Percentiles rank a stretch among this genome's conserved stretches.
phyloP scores from a whole-genome alignment of 2,329 filamentous ascomycete species.

The Colletotrichum lentis region DNA sequence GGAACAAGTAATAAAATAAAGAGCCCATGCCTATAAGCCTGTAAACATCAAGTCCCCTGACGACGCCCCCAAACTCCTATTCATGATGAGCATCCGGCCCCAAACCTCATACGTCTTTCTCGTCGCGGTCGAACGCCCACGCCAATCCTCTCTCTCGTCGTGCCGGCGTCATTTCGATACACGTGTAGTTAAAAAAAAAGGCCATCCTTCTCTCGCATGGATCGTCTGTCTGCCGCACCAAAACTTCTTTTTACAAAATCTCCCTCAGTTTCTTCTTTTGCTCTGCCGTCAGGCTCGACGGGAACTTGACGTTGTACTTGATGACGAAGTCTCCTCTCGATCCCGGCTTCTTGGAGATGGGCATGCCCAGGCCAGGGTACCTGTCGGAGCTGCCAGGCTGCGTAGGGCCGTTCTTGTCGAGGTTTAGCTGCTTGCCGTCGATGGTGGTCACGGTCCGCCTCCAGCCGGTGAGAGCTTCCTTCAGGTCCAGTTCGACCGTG shows the following conservation, averaged over 20 bases:
- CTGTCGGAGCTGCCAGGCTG: constrained; percentile 82
- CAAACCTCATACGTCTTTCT: neutral
- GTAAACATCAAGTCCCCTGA: neutral
- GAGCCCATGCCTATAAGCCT: constrained; percentile 11
- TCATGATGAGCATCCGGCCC: constrained; percentile 28
- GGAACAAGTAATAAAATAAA: neutral
- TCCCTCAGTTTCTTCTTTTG: constrained; percentile 86
- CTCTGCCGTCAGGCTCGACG: constrained; percentile 73
- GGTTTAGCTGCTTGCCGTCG: constrained; percentile 82
- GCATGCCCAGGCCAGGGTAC: constrained; percentile 92
- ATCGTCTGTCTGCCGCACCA: neutral
- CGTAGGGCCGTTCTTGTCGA: constrained; percentile 85
- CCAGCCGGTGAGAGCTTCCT: constrained; percentile 96
- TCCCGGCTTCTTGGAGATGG: constrained; percentile 85
- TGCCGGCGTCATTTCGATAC: neutral
- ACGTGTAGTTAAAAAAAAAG: neutral
- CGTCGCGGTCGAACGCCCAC: constrained; percentile 10
- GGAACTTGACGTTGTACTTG: constrained; percentile 92
- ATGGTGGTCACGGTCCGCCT: constrained; percentile 90
- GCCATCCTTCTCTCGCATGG: neutral
- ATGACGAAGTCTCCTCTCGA: constrained; percentile 89
- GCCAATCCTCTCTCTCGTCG: neutral
- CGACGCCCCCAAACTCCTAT: constrained; percentile 22
- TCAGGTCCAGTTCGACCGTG: constrained; percentile 82
- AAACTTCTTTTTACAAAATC: constrained; percentile 66